A percentile compares a stretch with the other conserved stretches of the same genome.
These are phyloP conservation scores for Entonaema liquescens DNA, from an alignment of 495 filamentous ascomycete genomes.

Conservation along the genomic window DNA sequence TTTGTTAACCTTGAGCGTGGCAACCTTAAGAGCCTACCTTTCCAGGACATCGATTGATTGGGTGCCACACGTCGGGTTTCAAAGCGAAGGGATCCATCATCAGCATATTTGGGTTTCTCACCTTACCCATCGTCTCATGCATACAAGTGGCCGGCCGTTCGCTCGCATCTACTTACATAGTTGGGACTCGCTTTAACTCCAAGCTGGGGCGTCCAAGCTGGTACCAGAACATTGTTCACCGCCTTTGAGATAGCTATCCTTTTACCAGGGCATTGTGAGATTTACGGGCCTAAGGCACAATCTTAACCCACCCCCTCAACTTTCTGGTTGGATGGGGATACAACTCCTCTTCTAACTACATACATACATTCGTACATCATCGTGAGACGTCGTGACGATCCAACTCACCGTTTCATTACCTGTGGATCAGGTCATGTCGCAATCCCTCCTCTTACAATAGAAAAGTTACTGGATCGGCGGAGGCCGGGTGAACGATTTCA, in stretches of 20 bases:
- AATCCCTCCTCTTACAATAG: constrained; percentile 32
- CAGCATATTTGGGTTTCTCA: constrained; percentile 33
- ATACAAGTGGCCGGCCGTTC: constrained; percentile 23
- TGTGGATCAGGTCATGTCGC: constrained; percentile 40
- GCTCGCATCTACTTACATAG: constrained; percentile 10
- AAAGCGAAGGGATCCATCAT: constrained; percentile 38
- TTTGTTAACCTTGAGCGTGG: constrained; percentile 28
- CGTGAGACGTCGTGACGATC: constrained; percentile 38
- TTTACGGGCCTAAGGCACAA: constrained; percentile 31
- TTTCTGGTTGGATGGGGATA: constrained; percentile 21
- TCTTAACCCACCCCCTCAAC: constrained; percentile 13
- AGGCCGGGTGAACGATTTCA: constrained; percentile 24
- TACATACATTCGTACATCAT: constrained; percentile 30
- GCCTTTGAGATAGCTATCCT: constrained; percentile 13
- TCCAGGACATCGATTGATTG: constrained; percentile 32
- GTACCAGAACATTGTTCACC: constrained; percentile 2
- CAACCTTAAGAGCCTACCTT: constrained; percentile 11
- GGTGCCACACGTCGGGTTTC: constrained; percentile 35
- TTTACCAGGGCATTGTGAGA: constrained; percentile 22
- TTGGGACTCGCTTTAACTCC: neutral
- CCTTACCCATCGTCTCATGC: constrained; percentile 40
- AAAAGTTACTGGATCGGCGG: constrained; percentile 37
- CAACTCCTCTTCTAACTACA: constrained; percentile 29
- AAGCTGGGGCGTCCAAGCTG: neutral
- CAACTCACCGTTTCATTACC: constrained; percentile 40